These are phyloP conservation scores for Paracorniculantispora psalliotae DNA, from an alignment of 2,329 filamentous ascomycete species.

Conservation along the genomic window DNA sequence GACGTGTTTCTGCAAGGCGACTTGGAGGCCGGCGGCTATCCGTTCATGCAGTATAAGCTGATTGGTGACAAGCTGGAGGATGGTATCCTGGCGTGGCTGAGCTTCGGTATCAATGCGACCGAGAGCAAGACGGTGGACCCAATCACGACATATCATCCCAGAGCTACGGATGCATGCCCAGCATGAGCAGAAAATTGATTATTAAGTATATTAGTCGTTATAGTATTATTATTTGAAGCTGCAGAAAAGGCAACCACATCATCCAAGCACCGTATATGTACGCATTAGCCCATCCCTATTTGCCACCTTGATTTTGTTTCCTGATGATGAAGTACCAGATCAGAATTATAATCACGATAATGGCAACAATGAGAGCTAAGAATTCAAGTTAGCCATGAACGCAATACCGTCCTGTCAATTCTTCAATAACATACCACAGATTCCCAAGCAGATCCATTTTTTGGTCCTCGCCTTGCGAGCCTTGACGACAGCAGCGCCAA, in stretches of 20 bases:
- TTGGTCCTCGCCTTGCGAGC: constrained; percentile 76
- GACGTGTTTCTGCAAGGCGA: constrained; percentile 45
- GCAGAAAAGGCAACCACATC: neutral
- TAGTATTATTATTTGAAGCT: neutral
- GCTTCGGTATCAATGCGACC: constrained; percentile 40
- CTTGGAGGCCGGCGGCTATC: constrained; percentile 47
- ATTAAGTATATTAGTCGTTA: neutral
- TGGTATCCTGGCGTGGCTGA: constrained; percentile 51
- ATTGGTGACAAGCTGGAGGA: constrained; percentile 48
- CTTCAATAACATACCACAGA: constrained; percentile 38
- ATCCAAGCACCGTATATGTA: no score
- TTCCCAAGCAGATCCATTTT: constrained; percentile 94
- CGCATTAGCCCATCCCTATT: no score
- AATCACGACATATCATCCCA: constrained; percentile 11
- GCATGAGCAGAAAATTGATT: neutral
- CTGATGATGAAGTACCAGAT: neutral
- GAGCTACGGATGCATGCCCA: neutral
- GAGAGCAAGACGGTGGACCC: neutral
- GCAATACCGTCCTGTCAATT: neutral
- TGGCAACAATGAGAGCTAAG: neutral
- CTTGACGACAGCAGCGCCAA: constrained; percentile 72
- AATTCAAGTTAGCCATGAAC: neutral
- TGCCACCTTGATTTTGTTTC: neutral
- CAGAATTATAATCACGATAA: neutral
- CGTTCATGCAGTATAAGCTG: constrained; percentile 52